A percentile compares a stretch with the other conserved stretches of the same genome.
These are phyloP conservation scores for Talaromyces ruber DNA, from an alignment of 495 filamentous ascomycete genomes.

Conservation along the genomic window DNA sequence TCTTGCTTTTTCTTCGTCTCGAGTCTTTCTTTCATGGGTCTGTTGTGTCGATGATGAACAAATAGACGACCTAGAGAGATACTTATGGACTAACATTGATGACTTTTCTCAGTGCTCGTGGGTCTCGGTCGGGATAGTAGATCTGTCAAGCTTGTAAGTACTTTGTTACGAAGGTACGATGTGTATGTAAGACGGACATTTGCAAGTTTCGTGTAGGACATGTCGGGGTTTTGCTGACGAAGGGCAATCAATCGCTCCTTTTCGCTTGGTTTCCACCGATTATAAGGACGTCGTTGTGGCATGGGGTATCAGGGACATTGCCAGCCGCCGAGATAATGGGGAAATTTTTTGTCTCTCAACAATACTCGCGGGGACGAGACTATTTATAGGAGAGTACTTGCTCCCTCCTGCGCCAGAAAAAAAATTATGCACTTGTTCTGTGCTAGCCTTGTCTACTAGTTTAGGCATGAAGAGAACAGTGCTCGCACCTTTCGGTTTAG, in stretches of 20 bases:
- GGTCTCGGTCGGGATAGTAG: background rate
- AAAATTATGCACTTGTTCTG: background rate
- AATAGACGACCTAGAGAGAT: background rate
- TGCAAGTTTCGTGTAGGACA: background rate
- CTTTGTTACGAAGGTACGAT: background rate
- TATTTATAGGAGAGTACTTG: background rate
- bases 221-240: background rate
- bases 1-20: background rate
- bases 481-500: background rate
- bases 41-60: background rate
- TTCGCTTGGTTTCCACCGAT: background rate
- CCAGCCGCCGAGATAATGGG: background rate
- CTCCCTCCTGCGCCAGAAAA: background rate
- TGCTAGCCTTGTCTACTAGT: background rate
- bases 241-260: background rate
- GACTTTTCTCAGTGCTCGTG: background rate
- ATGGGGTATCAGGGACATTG: background rate
- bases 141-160: background rate
- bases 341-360: background rate
- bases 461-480: background rate
- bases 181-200: background rate
- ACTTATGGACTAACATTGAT: background rate
- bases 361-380: background rate
- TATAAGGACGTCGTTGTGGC: background rate
- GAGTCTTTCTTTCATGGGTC: background rate